These are phyloP conservation scores for Carallia pectinifolia DNA, from an alignment of 345 rosid genomes.

Conservation along the genomic window DNA sequence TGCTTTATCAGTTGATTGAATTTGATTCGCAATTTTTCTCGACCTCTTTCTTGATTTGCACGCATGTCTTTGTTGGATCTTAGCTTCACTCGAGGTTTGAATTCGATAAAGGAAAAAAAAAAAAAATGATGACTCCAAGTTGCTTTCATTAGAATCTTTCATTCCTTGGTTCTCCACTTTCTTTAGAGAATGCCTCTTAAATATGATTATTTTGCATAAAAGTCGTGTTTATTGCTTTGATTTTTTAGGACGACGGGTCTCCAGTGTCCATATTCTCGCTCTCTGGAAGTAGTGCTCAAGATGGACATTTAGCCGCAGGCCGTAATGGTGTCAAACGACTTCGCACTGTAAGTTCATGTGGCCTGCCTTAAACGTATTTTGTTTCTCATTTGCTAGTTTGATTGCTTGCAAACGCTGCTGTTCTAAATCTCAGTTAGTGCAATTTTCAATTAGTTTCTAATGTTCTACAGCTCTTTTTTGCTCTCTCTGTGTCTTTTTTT, in stretches of 20 bases:
- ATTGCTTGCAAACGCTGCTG: background rate
- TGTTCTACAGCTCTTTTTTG: background rate
- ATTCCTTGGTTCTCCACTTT: too few relatives aligned
- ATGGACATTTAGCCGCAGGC: constrained; percentile 90
- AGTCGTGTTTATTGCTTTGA: constrained; percentile 8
- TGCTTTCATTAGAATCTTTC: too few relatives aligned
- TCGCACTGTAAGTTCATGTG: constrained; percentile 65
- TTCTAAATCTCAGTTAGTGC: background rate
- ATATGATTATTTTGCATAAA: too few relatives aligned
- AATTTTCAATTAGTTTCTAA: background rate
- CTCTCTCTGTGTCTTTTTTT: too few relatives aligned
- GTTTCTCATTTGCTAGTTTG: background rate
- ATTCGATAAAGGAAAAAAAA: too few relatives aligned
- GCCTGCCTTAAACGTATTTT: background rate
- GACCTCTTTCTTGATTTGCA: too few relatives aligned
- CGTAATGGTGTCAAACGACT: constrained; percentile 98
- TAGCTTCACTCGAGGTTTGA: too few relatives aligned
- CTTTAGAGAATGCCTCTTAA: background rate
- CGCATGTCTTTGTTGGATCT: too few relatives aligned
- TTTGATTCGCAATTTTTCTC: too few relatives aligned
- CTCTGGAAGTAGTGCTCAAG: constrained; percentile 76
- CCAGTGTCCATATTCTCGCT: constrained; percentile 83
- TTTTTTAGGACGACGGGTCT: constrained; percentile 88
- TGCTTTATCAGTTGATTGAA: too few relatives aligned
- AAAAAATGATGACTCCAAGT: too few relatives aligned